These are phyloP conservation scores for Nakazawaea peltata DNA, from an alignment of 805 yeast genomes.

Conservation along the genomic window DNA sequence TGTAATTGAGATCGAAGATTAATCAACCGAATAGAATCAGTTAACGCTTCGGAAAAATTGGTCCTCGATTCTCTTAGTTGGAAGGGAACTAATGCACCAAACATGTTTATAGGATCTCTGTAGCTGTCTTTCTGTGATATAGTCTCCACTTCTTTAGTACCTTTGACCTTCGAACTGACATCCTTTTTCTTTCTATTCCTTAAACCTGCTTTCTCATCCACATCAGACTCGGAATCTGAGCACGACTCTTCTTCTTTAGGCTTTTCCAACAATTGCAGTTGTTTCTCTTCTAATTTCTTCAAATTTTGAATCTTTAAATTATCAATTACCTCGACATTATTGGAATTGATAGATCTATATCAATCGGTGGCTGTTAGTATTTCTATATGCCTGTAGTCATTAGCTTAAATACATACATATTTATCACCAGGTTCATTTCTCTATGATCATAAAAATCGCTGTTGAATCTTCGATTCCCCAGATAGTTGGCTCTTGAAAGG, in stretches of 20 bases:
- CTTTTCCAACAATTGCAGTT: background rate
- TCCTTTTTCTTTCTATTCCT: constrained; percentile 3
- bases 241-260: background rate
- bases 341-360: too few relatives aligned
- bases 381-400: too few relatives aligned
- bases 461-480: constrained; percentile 13
- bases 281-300: background rate
- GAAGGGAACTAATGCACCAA: constrained; percentile 29
- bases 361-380: too few relatives aligned
- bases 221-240: background rate
- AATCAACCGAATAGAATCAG: constrained; percentile 1
- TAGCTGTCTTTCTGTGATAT: background rate
- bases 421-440: constrained; percentile 11
- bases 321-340: too few relatives aligned
- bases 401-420: too few relatives aligned
- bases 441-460: constrained; percentile 15
- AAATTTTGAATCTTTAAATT: background rate
- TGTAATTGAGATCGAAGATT: constrained; percentile 3
- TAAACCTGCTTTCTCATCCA: background rate
- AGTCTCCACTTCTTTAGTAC: too few relatives aligned
- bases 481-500: constrained; percentile 35
- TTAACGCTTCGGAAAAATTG: constrained; percentile 19
- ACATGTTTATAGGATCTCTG: constrained; percentile 24
- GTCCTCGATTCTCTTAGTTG: constrained; percentile 23
- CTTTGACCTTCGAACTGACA: background rate